Percentiles rank a stretch among this genome's conserved stretches.
phyloP scores from a whole-genome alignment of 257 asterid species.

The Salvia splendens region DNA sequence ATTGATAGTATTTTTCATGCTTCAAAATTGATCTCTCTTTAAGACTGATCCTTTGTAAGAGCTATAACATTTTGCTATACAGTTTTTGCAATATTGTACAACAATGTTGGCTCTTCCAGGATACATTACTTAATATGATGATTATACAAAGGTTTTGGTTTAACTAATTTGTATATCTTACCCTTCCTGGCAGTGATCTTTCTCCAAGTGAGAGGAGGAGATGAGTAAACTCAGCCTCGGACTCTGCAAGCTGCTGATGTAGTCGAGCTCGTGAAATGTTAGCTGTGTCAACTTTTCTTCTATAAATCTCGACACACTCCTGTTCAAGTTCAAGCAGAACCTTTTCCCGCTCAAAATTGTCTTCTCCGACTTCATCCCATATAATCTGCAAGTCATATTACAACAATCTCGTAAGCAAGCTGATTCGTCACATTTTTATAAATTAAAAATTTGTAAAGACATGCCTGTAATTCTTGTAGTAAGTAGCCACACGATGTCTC shows the following conservation, averaged over 20 bases:
- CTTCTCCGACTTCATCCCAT: slow-evolving; percentile 98
- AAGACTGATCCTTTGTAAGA: too few species aligned
- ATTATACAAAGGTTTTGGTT: not conserved
- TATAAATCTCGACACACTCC: slow-evolving; percentile 87
- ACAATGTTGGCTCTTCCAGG: not conserved
- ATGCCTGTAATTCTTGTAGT: slow-evolving; percentile 87
- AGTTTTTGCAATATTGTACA: slow-evolving; percentile 3
- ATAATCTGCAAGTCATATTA: slow-evolving; percentile 60
- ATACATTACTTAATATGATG: not conserved
- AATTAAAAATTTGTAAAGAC: slow-evolving; percentile 25
- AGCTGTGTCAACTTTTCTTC: slow-evolving; percentile 90
- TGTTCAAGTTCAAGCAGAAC: slow-evolving; percentile 77
- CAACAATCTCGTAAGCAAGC: slow-evolving; percentile 14
- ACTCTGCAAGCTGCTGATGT: slow-evolving; percentile 90
- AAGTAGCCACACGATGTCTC: slow-evolving; percentile 91
- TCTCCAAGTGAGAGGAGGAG: slow-evolving; percentile 90
- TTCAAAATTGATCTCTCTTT: not conserved
- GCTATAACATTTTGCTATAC: not conserved
- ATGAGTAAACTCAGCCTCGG: slow-evolving; percentile 91
- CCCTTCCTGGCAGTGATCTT: slow-evolving; percentile 91
- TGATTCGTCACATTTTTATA: not conserved
- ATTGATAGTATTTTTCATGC: not conserved
- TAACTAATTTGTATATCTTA: slow-evolving; percentile 34
- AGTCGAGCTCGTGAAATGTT: slow-evolving; percentile 81
- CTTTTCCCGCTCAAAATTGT: slow-evolving; percentile 72